Base-by-base conservation (phyloP, 345 rosid genomes). In the Eucalyptus shirleyi region DNA sequence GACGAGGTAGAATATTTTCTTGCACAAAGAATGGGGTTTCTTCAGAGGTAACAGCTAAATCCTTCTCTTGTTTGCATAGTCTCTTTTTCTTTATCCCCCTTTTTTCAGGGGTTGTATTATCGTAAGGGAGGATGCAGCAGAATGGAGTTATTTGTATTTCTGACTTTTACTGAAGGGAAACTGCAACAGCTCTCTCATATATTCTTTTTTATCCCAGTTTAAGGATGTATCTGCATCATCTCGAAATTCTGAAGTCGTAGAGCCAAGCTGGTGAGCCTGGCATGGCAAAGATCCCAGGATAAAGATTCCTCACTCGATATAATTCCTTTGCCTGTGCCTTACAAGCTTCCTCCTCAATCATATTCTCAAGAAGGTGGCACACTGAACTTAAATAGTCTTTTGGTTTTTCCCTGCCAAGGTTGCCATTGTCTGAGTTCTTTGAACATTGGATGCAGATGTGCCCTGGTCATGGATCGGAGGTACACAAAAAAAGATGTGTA, bases 381-480 rank as follows among this genome's bases (percentile, higher is more conserved):
- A 23, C 67, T 89, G 9, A 51, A 44, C 47, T 87, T 50, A 32
- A n/a, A 53, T 86, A 37, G 62, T 51, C 47, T 77, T 6, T 86
- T 86, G 21, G 30, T 86, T 26, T 51, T 53, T 34, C 55, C 81
- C 81, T 34, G 32, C 77, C 21, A 26, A 56, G 49, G 55, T 51
- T 45, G n/a, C 17, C 37, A 51, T 32, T 37, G 18, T 23, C 69
- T 26, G 34, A 37, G 26, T 67, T 50, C 34, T 23, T 53, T 88
- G 18, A 12, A 59, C 50, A 24, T 45, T 49, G 37, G n/a, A 62
- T 53, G 86, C 96, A 97, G 99, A 98, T 92, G 93, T 95, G 72
- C 98, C 99, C 1, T 98, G 99, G 99, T 98, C 96, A 42, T 97
- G 99, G 99, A 97, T 92, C 91, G 97, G 89, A 91, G 86, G 77